These are phyloP conservation scores for Pleurotus djamor DNA, from an alignment of 768 basidiomycete species.

Conservation along the genomic window DNA sequence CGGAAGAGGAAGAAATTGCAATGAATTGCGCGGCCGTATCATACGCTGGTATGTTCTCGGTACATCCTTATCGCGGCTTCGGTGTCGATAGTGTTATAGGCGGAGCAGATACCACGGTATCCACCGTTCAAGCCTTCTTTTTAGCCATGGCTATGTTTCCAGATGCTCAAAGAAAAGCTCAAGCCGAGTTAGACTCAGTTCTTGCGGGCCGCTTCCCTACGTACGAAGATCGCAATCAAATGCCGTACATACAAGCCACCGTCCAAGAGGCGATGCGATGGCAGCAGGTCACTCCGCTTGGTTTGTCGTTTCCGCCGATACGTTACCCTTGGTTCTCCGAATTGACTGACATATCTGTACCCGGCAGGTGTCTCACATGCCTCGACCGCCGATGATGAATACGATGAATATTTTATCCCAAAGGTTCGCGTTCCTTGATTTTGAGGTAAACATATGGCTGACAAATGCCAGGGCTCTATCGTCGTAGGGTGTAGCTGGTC, in stretches of 20 bases:
- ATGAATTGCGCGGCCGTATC: constrained; percentile 5
- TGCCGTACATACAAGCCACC: constrained; percentile 21
- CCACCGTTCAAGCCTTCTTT: constrained; percentile 12
- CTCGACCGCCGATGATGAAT: constrained; percentile 29
- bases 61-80: neutral
- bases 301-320: constrained; percentile 11
- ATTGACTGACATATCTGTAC: neutral
- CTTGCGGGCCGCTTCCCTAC: constrained; percentile 27
- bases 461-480: constrained; percentile 21
- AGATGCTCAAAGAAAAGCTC: constrained; percentile 22
- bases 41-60: constrained; percentile 2
- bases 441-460: neutral
- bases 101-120: constrained; percentile 10
- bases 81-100: constrained; percentile 2
- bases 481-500: constrained; percentile 27
- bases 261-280: constrained; percentile 21
- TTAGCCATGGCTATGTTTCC: constrained; percentile 16
- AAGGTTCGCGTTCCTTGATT: constrained; percentile 16
- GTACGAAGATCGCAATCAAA: constrained; percentile 14
- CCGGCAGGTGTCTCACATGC: constrained; percentile 17
- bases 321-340: neutral
- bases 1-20: constrained; percentile 5
- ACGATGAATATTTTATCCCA: constrained; percentile 31
- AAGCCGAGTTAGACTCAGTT: constrained; percentile 32
- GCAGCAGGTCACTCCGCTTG: constrained; percentile 15